These are phyloP conservation scores for Coemansia sp. DNA, from an alignment of 192 early-diverging fungal species.

Conservation along the genomic window DNA sequence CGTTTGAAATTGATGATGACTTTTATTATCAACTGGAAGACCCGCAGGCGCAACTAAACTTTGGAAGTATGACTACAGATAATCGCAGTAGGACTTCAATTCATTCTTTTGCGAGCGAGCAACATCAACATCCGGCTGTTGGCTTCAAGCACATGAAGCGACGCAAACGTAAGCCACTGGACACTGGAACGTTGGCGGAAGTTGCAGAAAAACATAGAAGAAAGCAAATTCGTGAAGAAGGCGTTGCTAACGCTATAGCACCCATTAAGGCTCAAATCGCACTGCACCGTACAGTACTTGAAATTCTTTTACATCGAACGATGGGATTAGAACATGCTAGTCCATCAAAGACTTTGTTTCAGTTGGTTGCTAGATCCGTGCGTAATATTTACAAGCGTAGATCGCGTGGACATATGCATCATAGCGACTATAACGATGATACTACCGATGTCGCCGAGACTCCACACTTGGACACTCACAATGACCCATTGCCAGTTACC, in stretches of 20 bases:
- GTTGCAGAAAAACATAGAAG: conserved; percentile 21
- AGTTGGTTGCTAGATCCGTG: conserved; percentile 17
- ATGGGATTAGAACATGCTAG: conserved; percentile 20
- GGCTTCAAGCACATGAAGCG: background rate
- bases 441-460: background rate
- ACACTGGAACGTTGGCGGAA: conserved; percentile 3
- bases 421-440: background rate
- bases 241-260: conserved; percentile 9
- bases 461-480: background rate
- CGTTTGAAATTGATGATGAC: conserved; percentile 35
- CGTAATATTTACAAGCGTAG: background rate
- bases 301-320: conserved; percentile 19
- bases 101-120: conserved; percentile 7
- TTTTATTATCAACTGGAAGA: conserved; percentile 31
- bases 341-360: conserved; percentile 28
- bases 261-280: conserved; percentile 26
- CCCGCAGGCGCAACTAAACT: conserved; percentile 16
- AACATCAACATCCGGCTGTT: background rate
- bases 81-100: conserved; percentile 18
- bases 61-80: conserved; percentile 27
- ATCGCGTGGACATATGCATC: background rate
- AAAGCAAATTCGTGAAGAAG: conserved; percentile 7
- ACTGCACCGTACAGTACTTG: conserved; percentile 22
- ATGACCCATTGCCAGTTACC: background rate
- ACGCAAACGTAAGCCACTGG: background rate